Evolutionary conservation across 495 filamentous ascomycete genomes (phyloP).

Genomic region (Penicillium flavigenum): DNA sequence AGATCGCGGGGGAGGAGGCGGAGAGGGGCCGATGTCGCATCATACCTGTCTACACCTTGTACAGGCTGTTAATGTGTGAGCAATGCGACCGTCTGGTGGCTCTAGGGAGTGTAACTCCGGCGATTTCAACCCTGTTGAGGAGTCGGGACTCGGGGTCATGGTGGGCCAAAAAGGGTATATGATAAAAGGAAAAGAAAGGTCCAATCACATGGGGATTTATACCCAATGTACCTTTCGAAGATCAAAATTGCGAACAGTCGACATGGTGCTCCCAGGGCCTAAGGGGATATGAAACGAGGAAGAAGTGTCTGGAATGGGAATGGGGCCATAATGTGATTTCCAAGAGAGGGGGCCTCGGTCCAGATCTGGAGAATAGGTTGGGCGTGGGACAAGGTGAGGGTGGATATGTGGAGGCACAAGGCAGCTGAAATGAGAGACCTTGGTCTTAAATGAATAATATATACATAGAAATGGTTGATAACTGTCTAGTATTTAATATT

Average conservation of each 20-base stretch:
- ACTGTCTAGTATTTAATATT: not conserved
- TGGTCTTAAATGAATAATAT: too few species aligned
- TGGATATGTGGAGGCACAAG: too few species aligned
- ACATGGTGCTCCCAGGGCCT: conserved; percentile 20
- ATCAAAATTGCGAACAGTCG: conserved; percentile 17
- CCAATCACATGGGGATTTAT: conserved; percentile 24
- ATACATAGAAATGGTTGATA: too few species aligned
- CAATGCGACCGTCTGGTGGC: conserved; percentile 53
- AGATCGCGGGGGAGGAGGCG: conserved; percentile 6
- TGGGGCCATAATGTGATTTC: conserved; percentile 6
- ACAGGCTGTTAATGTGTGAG: conserved; percentile 85
- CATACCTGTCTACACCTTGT: conserved; percentile 81
- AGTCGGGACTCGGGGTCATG: conserved; percentile 26
- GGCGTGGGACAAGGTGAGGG: not conserved
- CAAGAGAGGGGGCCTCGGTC: conserved; percentile 23
- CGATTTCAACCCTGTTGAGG: conserved; percentile 22
- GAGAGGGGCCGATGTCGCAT: conserved; percentile 11
- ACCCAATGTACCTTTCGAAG: conserved; percentile 12
- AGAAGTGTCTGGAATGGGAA: not conserved
- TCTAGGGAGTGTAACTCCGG: conserved; percentile 29
- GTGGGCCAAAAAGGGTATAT: conserved; percentile 1
- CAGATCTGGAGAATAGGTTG: conserved; percentile 22
- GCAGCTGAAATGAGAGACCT: too few species aligned
- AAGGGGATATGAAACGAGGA: conserved; percentile 2
- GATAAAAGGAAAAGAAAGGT: conserved; percentile 7